These are phyloP conservation scores for Aspergillus quadricinctus DNA, from an alignment of 2,329 filamentous ascomycete species.

Conservation along the genomic window DNA sequence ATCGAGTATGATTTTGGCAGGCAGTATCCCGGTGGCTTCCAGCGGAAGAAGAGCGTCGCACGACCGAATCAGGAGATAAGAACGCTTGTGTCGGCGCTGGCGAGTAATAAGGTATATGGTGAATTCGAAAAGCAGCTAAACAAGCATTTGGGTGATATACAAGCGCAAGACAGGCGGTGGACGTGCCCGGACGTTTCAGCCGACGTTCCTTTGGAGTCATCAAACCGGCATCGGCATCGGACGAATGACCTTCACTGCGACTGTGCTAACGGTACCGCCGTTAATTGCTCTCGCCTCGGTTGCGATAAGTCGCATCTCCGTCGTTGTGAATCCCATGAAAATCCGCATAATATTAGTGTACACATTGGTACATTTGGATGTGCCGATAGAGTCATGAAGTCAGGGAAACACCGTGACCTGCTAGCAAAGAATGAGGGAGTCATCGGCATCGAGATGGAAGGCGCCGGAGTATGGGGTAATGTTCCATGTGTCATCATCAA, in stretches of 20 bases:
- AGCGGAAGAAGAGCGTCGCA: constrained; percentile 10
- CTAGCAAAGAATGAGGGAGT: background rate
- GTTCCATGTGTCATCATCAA: constrained; percentile 11
- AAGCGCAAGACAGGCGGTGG: background rate
- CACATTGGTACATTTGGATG: constrained; percentile 8
- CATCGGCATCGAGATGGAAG: background rate
- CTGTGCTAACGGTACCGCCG: background rate
- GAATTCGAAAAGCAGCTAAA: background rate
- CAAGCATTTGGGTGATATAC: background rate
- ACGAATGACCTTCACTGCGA: background rate
- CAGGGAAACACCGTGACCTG: constrained; percentile 8
- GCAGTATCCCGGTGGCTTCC: constrained; percentile 19
- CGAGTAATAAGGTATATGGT: background rate
- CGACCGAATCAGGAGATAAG: background rate
- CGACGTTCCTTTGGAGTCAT: background rate
- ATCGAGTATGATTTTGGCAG: constrained; percentile 27
- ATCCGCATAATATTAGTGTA: background rate
- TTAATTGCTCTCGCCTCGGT: constrained; percentile 5
- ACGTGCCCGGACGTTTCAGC: background rate
- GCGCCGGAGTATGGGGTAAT: constrained; percentile 10
- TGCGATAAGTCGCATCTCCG: constrained; percentile 1
- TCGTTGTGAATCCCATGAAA: background rate
- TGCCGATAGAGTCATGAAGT: constrained; percentile 12
- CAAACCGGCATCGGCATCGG: background rate
- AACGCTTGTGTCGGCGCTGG: background rate